phyloP scores from a whole-genome alignment of 1,284 basidiomycete genomes.

The Tilletia walkeri region DNA sequence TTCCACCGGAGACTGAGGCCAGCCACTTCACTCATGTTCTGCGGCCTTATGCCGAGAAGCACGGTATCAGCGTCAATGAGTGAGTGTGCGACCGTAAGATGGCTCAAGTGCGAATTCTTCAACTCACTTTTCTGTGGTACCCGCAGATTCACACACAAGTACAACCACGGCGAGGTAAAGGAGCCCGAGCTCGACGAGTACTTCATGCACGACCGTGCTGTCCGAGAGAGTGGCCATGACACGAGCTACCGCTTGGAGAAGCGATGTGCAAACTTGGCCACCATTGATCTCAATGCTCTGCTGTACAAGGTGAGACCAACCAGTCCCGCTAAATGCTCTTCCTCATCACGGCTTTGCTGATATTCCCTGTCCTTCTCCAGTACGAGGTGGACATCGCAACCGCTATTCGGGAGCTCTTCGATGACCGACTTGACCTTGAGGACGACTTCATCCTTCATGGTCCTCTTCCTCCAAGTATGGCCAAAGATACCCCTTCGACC shows the following conservation, averaged over 20 bases:
- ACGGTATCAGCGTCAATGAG: conserved; percentile 91
- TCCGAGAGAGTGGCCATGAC: conserved; percentile 81
- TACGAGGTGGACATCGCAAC: conserved; percentile 55
- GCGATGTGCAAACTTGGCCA: conserved; percentile 84
- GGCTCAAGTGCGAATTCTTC: neutral
- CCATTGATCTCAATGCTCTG: conserved; percentile 86
- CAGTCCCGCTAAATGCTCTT: conserved; percentile 17
- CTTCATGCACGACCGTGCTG: conserved; percentile 92
- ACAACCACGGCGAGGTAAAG: conserved; percentile 78
- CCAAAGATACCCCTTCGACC: conserved; percentile 24
- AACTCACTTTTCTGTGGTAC: neutral
- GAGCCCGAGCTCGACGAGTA: conserved; percentile 93
- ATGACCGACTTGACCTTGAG: conserved; percentile 82
- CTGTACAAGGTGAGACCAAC: conserved; percentile 66
- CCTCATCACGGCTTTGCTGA: conserved; percentile 64
- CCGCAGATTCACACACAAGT: conserved; percentile 78
- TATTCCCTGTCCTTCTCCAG: neutral
- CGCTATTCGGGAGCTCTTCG: conserved; percentile 89
- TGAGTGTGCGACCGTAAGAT: neutral
- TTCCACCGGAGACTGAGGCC: conserved; percentile 96
- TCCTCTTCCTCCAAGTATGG: conserved; percentile 29
- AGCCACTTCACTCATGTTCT: conserved; percentile 96
- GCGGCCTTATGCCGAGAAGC: conserved; percentile 87
- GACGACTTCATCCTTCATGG: conserved; percentile 70
- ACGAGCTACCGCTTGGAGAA: conserved; percentile 97